Percentiles rank a stretch among this genome's conserved stretches.
Conservation (phyloP, 2,329 filamentous ascomycete genomes). For the Lasiodiplodia citricola region DNA sequence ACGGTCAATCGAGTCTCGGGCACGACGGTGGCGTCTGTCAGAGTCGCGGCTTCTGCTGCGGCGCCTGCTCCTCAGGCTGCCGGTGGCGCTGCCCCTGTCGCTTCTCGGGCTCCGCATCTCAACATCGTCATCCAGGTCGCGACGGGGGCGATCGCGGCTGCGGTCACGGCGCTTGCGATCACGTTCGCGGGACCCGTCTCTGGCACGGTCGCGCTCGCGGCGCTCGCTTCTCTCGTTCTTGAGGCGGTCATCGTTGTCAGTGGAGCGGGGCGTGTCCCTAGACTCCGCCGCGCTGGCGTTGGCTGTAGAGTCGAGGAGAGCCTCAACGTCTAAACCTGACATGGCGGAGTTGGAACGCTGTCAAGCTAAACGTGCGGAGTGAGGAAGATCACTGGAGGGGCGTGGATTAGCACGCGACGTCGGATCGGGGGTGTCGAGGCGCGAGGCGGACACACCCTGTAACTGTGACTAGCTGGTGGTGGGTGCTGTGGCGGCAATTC, state of each 20-base stretch:
- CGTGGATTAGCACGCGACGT: constrained; percentile 24
- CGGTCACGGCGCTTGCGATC: constrained; percentile 37
- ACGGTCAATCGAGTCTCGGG: constrained; percentile 32
- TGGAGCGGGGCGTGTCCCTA: constrained; percentile 48
- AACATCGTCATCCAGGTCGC: constrained; percentile 44
- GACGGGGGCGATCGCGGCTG: constrained; percentile 31
- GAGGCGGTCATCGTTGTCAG: constrained; percentile 55
- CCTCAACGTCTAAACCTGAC: constrained; percentile 82
- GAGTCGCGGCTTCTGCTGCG: constrained; percentile 35
- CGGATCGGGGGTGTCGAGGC: constrained; percentile 6
- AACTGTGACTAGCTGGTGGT: constrained; percentile 23
- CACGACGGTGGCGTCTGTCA: constrained; percentile 30
- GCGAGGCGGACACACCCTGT: constrained; percentile 21
- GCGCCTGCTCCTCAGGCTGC: constrained; percentile 40
- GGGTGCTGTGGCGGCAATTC: not conserved
- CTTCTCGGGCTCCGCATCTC: constrained; percentile 38
- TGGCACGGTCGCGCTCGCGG: constrained; percentile 39
- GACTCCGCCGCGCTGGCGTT: constrained; percentile 53
- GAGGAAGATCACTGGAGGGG: constrained; percentile 27
- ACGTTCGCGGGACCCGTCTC: constrained; percentile 33
- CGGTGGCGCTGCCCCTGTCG: constrained; percentile 43
- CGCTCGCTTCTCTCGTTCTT: constrained; percentile 40
- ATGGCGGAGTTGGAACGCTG: constrained; percentile 50
- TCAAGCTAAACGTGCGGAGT: constrained; percentile 25
- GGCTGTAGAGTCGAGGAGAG: constrained; percentile 84